Base-by-base conservation (phyloP, 352 stramenopile species). In the Globisporangium radiosum region DNA sequence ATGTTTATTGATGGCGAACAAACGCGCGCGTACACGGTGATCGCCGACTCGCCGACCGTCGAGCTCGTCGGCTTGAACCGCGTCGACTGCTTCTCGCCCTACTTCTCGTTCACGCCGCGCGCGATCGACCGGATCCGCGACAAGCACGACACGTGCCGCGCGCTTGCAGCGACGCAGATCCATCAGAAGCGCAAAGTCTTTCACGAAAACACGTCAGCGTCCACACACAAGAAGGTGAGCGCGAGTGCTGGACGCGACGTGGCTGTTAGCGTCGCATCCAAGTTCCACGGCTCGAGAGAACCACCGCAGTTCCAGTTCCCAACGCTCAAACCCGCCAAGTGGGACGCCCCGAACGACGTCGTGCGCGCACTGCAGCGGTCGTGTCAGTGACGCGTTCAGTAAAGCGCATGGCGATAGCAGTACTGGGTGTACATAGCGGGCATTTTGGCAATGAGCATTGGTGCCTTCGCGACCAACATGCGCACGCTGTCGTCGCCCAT, bases 401-500 rank as follows among this genome's bases (percentile, higher is more conserved):
- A 25, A 25, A 25, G 25, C 25, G 25, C 25, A 25, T 1, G 25
- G 25, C 2, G 25, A 2, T 25, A 25, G 25, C 25, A 25, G 25
- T 25, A 2, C 25, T 25, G 2, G 25, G 25, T 25, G 25, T 25
- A 25, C 25, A 25, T 25, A 25, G 25, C 25, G 25, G 25, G 25
- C 25, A 25, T 25, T 25, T 25, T 25, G 25, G 92, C 96, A 51
- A 99, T 89, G 15, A 99, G 72, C 56, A 99, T 66, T 7, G 25
- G 25, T 25, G 25, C 96, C 96, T 52, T 98, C 81, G 6, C 80
- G 87, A 50, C 96, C 96, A 75, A 99, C 98, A 37, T 84, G 33
- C 99, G 79, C 17, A 94, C 97, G 66, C 98, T 96, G 75, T 98
- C 92, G 60, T 99, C 95, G 48, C 81, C 97, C 57, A 99, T 98